Conservation (phyloP, 2,329 filamentous ascomycete species). For the Alternaria ethzedia region DNA sequence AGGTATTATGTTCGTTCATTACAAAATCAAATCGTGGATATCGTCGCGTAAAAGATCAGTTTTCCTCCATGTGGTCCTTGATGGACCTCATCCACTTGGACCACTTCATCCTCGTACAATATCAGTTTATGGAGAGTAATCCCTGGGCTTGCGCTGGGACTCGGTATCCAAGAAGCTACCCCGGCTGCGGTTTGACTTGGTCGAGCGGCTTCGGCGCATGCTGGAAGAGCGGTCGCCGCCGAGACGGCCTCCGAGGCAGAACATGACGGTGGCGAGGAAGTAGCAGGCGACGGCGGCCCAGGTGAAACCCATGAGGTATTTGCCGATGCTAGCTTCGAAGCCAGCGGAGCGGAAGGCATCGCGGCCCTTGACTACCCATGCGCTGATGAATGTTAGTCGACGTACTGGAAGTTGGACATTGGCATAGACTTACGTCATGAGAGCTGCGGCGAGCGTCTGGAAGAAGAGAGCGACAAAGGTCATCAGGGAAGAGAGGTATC, state of each 20-base stretch:
- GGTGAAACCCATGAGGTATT: conserved; percentile 75
- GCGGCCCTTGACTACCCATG: conserved; percentile 73
- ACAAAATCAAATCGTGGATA: conserved; percentile 27
- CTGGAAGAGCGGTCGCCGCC: conserved; percentile 51
- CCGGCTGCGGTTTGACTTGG: conserved; percentile 49
- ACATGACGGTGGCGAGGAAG: conserved; percentile 70
- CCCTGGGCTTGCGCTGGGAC: conserved; percentile 49
- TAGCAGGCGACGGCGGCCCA: conserved; percentile 75
- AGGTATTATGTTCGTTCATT: conserved; percentile 8
- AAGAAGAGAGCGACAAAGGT: conserved; percentile 70
- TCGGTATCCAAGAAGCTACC: conserved; percentile 64
- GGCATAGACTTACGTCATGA: conserved; percentile 73
- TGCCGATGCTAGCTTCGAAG: conserved; percentile 66
- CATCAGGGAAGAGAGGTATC: conserved; percentile 68
- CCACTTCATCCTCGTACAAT: background rate
- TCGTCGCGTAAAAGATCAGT: conserved; percentile 14
- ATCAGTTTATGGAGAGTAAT: conserved; percentile 9
- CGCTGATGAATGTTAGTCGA: conserved; percentile 49
- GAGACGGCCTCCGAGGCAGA: conserved; percentile 66
- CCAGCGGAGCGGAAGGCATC: conserved; percentile 66
- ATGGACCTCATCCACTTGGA: background rate
- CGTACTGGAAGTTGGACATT: no score
- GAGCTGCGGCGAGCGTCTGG: conserved; percentile 67
- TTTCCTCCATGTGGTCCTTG: background rate
- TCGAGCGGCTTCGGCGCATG: conserved; percentile 57